Percentiles rank a stretch among this genome's conserved stretches.
These are phyloP conservation scores for Alternaria sp. DNA, from an alignment of 2,329 filamentous ascomycete genomes.

Conservation along the genomic window DNA sequence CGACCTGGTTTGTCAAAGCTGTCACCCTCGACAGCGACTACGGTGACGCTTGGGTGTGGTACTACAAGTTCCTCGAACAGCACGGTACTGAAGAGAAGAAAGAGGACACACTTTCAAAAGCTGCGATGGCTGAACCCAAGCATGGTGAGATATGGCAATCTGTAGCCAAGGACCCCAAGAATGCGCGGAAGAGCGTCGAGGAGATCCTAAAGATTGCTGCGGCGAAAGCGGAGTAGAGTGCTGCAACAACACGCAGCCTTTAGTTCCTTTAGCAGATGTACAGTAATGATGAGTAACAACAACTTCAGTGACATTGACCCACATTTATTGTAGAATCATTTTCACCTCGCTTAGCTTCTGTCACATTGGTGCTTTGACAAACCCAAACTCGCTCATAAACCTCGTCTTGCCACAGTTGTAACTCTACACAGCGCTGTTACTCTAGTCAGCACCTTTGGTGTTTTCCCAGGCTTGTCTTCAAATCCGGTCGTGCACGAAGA, in stretches of 20 bases:
- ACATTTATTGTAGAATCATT: not conserved
- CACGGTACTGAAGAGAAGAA: conserved; percentile 96
- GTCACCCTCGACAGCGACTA: conserved; percentile 84
- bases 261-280: too few species aligned
- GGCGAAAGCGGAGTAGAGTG: conserved; percentile 57
- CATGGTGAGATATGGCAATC: conserved; percentile 93
- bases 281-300: too few species aligned
- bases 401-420: too few species aligned
- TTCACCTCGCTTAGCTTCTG: too few species aligned
- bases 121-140: conserved; percentile 81
- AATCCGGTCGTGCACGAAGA: too few species aligned
- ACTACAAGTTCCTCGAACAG: conserved; percentile 89
- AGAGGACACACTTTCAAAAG: conserved; percentile 82
- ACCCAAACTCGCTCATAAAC: too few species aligned
- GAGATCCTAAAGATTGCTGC: conserved; percentile 85
- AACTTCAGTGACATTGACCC: too few species aligned
- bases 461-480: too few species aligned
- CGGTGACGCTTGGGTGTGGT: conserved; percentile 98
- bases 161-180: conserved; percentile 84
- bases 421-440: too few species aligned
- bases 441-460: too few species aligned
- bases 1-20: conserved; percentile 97
- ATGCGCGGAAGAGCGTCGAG: conserved; percentile 76
- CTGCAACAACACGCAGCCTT: too few species aligned
- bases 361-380: too few species aligned